Evolutionary conservation across 2,329 filamentous ascomycete genomes (phyloP).

Genomic region (Zarea fungicola): DNA sequence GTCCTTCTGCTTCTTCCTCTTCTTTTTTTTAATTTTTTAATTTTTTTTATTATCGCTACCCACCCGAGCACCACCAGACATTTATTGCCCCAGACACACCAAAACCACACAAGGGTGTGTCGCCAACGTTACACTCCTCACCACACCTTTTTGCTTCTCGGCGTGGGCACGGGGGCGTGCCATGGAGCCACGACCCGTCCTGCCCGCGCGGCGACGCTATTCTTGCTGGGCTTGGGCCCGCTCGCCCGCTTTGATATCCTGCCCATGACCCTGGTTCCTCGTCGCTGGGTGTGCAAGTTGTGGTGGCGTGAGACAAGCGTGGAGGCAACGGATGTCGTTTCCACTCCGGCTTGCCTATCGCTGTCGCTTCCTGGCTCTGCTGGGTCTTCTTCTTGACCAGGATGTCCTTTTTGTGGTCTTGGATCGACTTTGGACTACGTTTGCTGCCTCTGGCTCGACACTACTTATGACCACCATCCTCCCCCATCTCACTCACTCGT

Average conservation of each 20-base stretch:
- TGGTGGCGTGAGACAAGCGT: conserved; percentile 10
- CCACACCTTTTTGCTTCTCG: background rate
- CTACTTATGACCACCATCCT: conserved; percentile 46
- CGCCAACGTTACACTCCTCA: conserved; percentile 1
- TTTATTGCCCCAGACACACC: conserved; percentile 9
- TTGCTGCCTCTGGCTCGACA: background rate
- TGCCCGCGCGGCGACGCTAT: conserved; percentile 10
- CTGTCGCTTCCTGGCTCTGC: conserved; percentile 9
- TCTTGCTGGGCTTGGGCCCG: conserved; percentile 1
- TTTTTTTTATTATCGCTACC: background rate
- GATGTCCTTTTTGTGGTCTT: conserved; percentile 3
- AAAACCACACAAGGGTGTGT: no score
- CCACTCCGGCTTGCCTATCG: conserved; percentile 11
- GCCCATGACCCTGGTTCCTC: background rate
- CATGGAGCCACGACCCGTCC: conserved; percentile 13
- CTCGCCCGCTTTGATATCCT: conserved; percentile 12
- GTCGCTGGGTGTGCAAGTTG: background rate
- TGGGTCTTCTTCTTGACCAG: conserved; percentile 7
- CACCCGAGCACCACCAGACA: conserved; percentile 4
- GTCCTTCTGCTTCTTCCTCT: background rate
- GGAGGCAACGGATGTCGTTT: conserved; percentile 11
- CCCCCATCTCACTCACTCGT: conserved; percentile 34
- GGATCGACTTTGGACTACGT: conserved; percentile 1
- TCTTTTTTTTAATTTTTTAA: background rate
- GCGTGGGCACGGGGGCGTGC: conserved; percentile 2